Conservation (phyloP, 2,329 filamentous ascomycete species). For the Dactylellina parvicollis region DNA sequence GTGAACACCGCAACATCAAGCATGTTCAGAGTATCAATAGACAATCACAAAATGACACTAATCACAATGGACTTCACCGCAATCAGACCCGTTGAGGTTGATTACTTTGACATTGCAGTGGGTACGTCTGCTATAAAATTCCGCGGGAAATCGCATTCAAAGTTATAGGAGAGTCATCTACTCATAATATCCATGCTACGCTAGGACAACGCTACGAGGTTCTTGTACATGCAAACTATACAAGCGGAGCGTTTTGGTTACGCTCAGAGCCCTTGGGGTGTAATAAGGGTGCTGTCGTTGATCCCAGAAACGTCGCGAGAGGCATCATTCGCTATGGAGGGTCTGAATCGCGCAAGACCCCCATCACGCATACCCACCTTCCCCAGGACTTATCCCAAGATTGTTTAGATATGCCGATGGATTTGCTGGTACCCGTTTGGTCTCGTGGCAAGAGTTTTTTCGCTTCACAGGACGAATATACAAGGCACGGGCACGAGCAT, state of each 20-base stretch:
- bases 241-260: slow-evolving; percentile 63
- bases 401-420: slow-evolving; percentile 22
- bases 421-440: too few species aligned
- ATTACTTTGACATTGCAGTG: slow-evolving; percentile 68
- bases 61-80: slow-evolving; percentile 73
- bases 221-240: slow-evolving; percentile 62
- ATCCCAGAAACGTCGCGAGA: background rate
- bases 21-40: slow-evolving; percentile 63
- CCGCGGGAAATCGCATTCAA: too few species aligned
- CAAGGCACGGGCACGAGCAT: too few species aligned
- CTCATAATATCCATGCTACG: background rate
- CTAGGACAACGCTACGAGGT: slow-evolving; percentile 63
- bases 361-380: background rate
- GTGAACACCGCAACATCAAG: slow-evolving; percentile 61
- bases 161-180: background rate
- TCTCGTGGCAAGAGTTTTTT: too few species aligned
- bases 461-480: too few species aligned
- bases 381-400: background rate
- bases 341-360: background rate
- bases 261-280: slow-evolving; percentile 59
- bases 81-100: slow-evolving; percentile 71
- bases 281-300: background rate
- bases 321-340: slow-evolving; percentile 18
- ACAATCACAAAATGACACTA: slow-evolving; percentile 72
- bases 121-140: slow-evolving; percentile 68